Base-by-base conservation (phyloP, 345 rosid species). In the Anastatica hierochuntica region DNA sequence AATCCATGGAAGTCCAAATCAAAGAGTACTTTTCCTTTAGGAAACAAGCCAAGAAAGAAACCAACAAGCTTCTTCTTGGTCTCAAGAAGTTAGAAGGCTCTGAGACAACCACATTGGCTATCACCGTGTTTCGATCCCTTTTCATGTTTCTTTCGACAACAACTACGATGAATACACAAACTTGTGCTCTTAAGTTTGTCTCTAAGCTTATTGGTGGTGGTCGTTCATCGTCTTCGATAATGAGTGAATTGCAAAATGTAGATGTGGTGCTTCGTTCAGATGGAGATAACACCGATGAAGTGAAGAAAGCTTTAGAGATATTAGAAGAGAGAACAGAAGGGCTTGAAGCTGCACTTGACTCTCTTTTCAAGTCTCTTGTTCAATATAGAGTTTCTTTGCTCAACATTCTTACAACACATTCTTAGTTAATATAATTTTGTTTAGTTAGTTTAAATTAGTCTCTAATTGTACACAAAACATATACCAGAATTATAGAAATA, bases 1-100 rank as follows among this genome's bases (percentile, higher is more conserved):
- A 64, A 9, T 55, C 72, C 56, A 63, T 59, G 43, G 72, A 67
- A 43, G 68, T 50, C 10, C 66, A 64, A 8, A 50, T 76, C 53
- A 71, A 53, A 55, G 71, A 74, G 34, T 86, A 81, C 61, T 56
- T 76, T 21, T n/a, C 43, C 60, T 83, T 80, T 47, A 74, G 95
- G 42, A 84, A 72, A 58, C 82, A 71, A 56, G 57, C 74, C 24
- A 82, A 66, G 53, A 78, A 64, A 53, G 81, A 74, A 43, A 71
- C 75, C 1, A 17, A 37, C 46, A 80, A 77, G 66, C 60, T 66
- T 51, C 56, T 80, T 21, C 53, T 60, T 43, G 54, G 51, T 6
- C 62, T 86, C 20, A 77, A 75, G 75, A 74, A 50, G 65, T 40
- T 65, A 13, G 76, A 74, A 43, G 37, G 51, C 37, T 6, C 57